phyloP scores from a whole-genome alignment of 148 eudicot species.

The Nepenthes gracilis region DNA sequence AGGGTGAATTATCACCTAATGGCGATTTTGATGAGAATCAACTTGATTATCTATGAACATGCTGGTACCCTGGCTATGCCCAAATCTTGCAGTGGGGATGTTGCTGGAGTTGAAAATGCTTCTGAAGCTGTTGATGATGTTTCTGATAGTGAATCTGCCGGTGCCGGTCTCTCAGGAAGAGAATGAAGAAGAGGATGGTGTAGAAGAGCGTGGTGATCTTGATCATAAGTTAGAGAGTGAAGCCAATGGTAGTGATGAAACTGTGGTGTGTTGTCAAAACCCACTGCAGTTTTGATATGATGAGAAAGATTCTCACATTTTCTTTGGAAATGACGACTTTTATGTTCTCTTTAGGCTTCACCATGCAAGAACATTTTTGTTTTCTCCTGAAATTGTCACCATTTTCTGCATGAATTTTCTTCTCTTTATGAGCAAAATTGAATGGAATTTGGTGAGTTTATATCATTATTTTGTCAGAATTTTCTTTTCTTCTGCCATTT shows the following conservation, averaged over 20 bases:
- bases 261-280: conserved; percentile 37
- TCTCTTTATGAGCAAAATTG: neutral
- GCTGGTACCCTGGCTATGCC: conserved; percentile 18
- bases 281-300: conserved; percentile 2
- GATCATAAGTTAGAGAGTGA: conserved; percentile 87
- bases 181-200: conserved; percentile 59
- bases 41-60: conserved; percentile 27
- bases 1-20: conserved; percentile 74
- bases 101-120: conserved; percentile 46
- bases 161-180: conserved; percentile 61
- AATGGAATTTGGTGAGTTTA: neutral
- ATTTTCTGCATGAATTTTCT: neutral
- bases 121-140: conserved; percentile 67
- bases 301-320: conserved; percentile 42
- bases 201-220: conserved; percentile 39
- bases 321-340: conserved; percentile 76
- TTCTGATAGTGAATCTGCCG: conserved; percentile 84
- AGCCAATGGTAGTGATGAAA: conserved; percentile 54
- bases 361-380: conserved; percentile 31
- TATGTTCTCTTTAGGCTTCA: conserved; percentile 84
- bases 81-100: conserved; percentile 24
- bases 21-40: conserved; percentile 63
- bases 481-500: too few relatives aligned
- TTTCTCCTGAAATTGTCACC: neutral
- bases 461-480: neutral